Conservation (phyloP, 2,329 filamentous ascomycete genomes). For the Colletotrichum kahawae region DNA sequence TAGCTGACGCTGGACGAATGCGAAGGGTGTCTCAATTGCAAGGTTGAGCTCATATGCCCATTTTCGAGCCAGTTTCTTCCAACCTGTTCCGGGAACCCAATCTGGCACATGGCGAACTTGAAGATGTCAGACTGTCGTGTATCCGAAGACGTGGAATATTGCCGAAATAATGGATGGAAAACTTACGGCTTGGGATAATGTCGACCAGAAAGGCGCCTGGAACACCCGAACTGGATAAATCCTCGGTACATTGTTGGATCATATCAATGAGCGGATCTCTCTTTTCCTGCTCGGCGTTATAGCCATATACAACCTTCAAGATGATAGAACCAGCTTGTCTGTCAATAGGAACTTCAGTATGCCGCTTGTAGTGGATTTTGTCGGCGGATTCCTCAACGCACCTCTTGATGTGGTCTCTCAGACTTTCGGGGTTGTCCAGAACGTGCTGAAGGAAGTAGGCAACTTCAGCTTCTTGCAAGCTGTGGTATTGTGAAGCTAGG, state of each 20-base stretch:
- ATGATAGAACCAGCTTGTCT: constrained; percentile 22
- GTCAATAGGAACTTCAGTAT: not conserved
- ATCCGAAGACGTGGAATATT: not conserved
- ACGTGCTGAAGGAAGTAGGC: constrained; percentile 25
- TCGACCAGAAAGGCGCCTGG: constrained; percentile 21
- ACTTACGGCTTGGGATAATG: constrained; percentile 8
- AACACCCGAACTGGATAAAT: constrained; percentile 10
- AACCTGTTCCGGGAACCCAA: constrained; percentile 21
- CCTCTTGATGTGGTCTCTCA: not conserved
- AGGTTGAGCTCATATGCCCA: constrained; percentile 1
- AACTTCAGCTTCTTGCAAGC: constrained; percentile 39
- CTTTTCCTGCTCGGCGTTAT: constrained; percentile 13
- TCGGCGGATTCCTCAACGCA: not conserved
- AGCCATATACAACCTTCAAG: constrained; percentile 20
- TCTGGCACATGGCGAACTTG: constrained; percentile 28
- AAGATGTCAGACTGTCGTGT: not conserved
- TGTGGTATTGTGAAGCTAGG: constrained; percentile 43
- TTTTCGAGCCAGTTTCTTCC: constrained; percentile 11
- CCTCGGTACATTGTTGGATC: not conserved
- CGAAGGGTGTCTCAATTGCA: constrained; percentile 10
- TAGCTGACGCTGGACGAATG: constrained; percentile 26
- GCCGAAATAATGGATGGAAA: not conserved
- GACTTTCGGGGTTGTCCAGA: not conserved
- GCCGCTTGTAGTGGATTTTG: no score
- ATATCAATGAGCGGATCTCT: constrained; percentile 18